Base-by-base conservation (phyloP, 352 stramenopile genomes). In the Phytophthora fragariae region DNA sequence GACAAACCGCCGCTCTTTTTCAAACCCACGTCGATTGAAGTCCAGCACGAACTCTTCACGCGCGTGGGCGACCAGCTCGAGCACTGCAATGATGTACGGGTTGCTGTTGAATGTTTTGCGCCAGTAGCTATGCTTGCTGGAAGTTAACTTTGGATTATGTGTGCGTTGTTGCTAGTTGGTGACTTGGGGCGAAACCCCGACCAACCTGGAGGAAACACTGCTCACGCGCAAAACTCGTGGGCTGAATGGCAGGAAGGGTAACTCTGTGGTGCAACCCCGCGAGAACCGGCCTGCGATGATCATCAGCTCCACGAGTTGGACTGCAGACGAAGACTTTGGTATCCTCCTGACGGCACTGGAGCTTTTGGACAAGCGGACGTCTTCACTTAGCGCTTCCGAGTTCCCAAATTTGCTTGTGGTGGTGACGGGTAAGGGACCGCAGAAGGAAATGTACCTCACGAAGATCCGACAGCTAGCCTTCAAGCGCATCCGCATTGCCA, bases 321-420 rank as follows among this genome's bases (percentile, higher is more conserved):
- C 98, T 7, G 88, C 97, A 3, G 98, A 99, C 72, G 98, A 99
- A 82, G 98, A 99, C 76, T 99, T 99, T 92, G 89, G 89, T 17
- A 94, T 99, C 60, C 77, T 99, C 6, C 79, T 99, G 8, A 75
- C 93, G 53, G 98, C 98, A 6, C 82, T 99, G 5, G 70, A 92
- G 31, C 72, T 81, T 65, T 68, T 97, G 9, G 90, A 98, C 62
- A 71, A 73, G 1, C 79, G 76, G 35, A 94, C 87, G 1, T 77
- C 75, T 3, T 54, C 67, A 8, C 64, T 92, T 2, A 46, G 79
- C 5, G 15, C 70, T 2, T 60, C 62, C 5, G 82, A 85, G 53
- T 93, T 95, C 58, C 90, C 90, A 14, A 94, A 94, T 41, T 53
- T 98, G 44, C 68, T 99, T 17, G 93, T 98, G 35, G 72, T 99